These are phyloP conservation scores for Lentinus tigrinus DNA, from an alignment of 768 basidiomycete species.

Conservation along the genomic window DNA sequence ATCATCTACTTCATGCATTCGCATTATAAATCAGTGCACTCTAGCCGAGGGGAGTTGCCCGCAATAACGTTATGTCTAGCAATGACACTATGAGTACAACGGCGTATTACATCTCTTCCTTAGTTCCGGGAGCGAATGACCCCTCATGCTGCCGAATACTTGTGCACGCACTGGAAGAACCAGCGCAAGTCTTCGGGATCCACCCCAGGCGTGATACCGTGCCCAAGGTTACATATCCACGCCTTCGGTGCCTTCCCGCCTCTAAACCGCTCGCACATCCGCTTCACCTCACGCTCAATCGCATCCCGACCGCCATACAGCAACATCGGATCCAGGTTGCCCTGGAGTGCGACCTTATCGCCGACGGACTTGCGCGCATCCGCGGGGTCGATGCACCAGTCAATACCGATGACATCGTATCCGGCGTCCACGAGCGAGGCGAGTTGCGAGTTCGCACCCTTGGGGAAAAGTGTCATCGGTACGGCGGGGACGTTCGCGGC, in stretches of 20 bases:
- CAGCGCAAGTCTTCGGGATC: conserved; percentile 89
- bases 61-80: background rate
- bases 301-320: conserved; percentile 85
- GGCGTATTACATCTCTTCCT: background rate
- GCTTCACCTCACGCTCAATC: conserved; percentile 82
- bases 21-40: background rate
- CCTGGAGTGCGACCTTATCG: conserved; percentile 73
- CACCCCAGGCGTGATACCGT: conserved; percentile 95
- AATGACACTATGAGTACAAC: conserved; percentile 4
- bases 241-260: conserved; percentile 53
- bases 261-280: conserved; percentile 76
- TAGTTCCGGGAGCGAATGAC: background rate
- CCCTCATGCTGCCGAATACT: conserved; percentile 53
- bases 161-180: conserved; percentile 90
- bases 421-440: conserved; percentile 58
- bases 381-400: conserved; percentile 84
- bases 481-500: conserved; percentile 53
- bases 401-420: conserved; percentile 88
- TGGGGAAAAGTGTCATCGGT: conserved; percentile 92
- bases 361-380: conserved; percentile 66
- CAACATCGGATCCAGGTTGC: conserved; percentile 88
- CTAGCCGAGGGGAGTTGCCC: background rate
- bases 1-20: conserved; percentile 8
- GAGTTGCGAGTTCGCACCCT: conserved; percentile 84
- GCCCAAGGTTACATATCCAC: conserved; percentile 98